These are phyloP conservation scores for Hondaea fermentalgiana DNA, from an alignment of 108 stramenopile genomes.

Conservation along the genomic window DNA sequence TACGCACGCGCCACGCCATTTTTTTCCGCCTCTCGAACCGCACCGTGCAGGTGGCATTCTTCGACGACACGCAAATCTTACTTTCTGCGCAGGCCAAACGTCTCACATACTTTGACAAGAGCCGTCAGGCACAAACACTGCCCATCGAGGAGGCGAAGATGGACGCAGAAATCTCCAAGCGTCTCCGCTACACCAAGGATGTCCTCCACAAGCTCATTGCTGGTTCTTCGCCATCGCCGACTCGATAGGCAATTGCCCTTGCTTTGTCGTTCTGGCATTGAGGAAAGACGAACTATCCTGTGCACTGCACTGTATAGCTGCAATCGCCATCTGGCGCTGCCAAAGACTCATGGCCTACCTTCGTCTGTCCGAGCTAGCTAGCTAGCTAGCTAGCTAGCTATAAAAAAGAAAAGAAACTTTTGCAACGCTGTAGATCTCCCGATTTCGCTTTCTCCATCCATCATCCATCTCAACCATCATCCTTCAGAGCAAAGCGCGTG, in stretches of 20 bases:
- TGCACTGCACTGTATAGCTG: too few relatives aligned
- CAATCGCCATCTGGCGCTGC: too few relatives aligned
- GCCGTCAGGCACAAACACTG: slow-evolving; percentile 56
- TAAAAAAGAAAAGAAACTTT: too few relatives aligned
- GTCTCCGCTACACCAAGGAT: slow-evolving; percentile 83
- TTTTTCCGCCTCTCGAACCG: slow-evolving; percentile 89
- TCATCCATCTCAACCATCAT: too few relatives aligned
- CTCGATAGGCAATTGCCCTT: neutral
- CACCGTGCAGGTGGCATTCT: slow-evolving; percentile 88
- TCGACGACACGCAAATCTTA: slow-evolving; percentile 80
- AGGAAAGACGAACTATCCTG: too few relatives aligned
- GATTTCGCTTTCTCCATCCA: too few relatives aligned
- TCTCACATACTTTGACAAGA: slow-evolving; percentile 76
- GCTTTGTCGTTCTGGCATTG: too few relatives aligned
- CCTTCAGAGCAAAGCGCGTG: too few relatives aligned
- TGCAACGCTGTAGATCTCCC: too few relatives aligned
- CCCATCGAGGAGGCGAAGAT: slow-evolving; percentile 55
- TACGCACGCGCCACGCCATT: slow-evolving; percentile 89
- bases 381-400: too few relatives aligned
- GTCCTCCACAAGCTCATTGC: slow-evolving; percentile 67
- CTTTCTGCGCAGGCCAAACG: slow-evolving; percentile 69
- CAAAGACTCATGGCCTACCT: too few relatives aligned
- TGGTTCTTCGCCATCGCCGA: neutral
- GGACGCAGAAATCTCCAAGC: slow-evolving; percentile 65
- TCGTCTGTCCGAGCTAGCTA: too few relatives aligned